Evolutionary conservation across 2,329 filamentous ascomycete genomes (phyloP), one percentile per base, ranked within the genome.

Genomic region (Dothideomycetes sp.): DNA sequence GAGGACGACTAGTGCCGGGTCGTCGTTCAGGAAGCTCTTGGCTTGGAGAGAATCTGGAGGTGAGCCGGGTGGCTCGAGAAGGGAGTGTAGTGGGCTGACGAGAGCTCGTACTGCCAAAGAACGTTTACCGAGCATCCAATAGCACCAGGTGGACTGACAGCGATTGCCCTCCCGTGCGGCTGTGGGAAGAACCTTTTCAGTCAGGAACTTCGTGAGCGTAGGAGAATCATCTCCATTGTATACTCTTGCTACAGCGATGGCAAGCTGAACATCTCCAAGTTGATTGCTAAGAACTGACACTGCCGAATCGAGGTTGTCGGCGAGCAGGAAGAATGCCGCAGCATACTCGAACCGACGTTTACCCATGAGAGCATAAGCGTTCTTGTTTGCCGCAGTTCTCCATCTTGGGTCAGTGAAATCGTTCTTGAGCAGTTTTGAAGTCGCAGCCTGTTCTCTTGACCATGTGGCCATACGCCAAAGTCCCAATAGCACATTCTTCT

Each of bases 141-240:
- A 94, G 2, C 85, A 84, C 91, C 91, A 98, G 0, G 84, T 91
- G 9, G 88, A 84, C 44, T 94, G 75, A 89, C 91, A 98, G 43
- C 89, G 74, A 55, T 98, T 89, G 2, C 86, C 86, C 48, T 89
- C 80, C 28, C 78, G 73, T 0, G 83, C 78, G 13, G 91, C 91
- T 47, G 84, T 64, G 0, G 79, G 75, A 0, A 96, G 68, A 2
- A 96, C 76, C 46, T 82, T 83, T 9, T 94, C 83, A 52, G 84
- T 76, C 1, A 98, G 67, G 7, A 98, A 70, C 43, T 75, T 76
- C 18, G 71, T 72, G 3, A 96, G 59, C 0, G 91, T 76, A 0
- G 80, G 78, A 0, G 85, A 84, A 16, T 79, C 71, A 45, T 95
- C 88, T 3, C 87, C 87, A 53, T 89, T 86, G 50, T 94, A 94